Evolutionary conservation across 2,329 filamentous ascomycete species (phyloP), one percentile per base, ranked within the genome.

Genomic region (Macrophomina tecta): DNA sequence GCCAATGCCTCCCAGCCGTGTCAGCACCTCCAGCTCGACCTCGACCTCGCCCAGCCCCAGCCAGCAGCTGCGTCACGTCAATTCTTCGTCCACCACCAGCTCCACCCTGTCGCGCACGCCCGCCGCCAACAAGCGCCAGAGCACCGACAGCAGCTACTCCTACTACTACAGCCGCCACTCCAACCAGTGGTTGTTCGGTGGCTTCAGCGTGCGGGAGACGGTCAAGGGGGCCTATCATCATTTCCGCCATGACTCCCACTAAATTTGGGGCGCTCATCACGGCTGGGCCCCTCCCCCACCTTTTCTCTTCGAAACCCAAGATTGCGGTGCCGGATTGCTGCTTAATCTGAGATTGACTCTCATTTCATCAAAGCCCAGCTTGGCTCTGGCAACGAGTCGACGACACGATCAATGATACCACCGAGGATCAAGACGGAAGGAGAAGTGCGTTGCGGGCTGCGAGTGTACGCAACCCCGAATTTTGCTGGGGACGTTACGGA

Each of bases 141-240:
- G 73, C 68, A 76, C 75, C 4, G 70, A 69, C 56, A 73, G 72
- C 55, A 78, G 76, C 68, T 74, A 78, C 66, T 61, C 32, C 2
- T 60, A 45, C 56, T 67, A 65, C 60, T 65, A 64, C 11, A 48
- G 67, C 16, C 32, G 77, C 7, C 77, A 79, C 68, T 76, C 77
- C 30, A 79, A 79, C 65, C 74, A 75, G 8, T 79, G 77, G 77
- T 70, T 79, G 4, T 79, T 79, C 66, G 74, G 74, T 49, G 76
- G 74, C 48, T 78, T 76, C 67, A 78, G 76, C 16, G 74, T 78
- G 9, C 76, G 74, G n/a, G 76, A 75, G 40, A 73, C 73, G 9
- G 74, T 76, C 23, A 78, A 74, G 62, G 74, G 73, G 23, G 52
- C 65, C 9, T 67, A 67, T 55, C 56, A 67, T 49, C 58, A 67